These are phyloP conservation scores for Aspergillus awamori DNA, from an alignment of 2,329 filamentous ascomycete genomes.

Conservation along the genomic window DNA sequence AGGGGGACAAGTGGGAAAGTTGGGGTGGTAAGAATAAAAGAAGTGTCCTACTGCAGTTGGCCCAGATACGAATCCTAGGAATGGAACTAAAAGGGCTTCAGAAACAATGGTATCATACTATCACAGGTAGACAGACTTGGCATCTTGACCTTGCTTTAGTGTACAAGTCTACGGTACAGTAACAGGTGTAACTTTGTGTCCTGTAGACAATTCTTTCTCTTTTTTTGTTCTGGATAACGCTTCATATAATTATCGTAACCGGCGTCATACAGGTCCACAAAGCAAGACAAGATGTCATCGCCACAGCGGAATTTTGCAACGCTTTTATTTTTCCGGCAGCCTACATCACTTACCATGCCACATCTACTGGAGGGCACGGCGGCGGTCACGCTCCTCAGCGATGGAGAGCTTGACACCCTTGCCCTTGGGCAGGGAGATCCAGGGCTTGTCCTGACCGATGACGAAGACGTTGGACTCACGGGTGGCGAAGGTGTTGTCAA, in stretches of 20 bases:
- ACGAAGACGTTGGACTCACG: conserved; percentile 99
- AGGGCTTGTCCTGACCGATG: conserved; percentile 98
- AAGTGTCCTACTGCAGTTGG: neutral
- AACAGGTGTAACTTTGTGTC: neutral
- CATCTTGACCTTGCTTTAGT: neutral
- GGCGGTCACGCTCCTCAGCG: conserved; percentile 98
- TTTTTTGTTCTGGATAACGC: conserved; percentile 23
- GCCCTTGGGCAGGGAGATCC: conserved; percentile 99
- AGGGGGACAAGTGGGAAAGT: neutral
- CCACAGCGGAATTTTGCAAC: conserved; percentile 34
- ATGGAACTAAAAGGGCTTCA: neutral
- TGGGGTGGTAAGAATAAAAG: neutral
- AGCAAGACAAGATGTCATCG: conserved; percentile 44
- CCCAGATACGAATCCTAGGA: neutral
- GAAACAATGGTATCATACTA: neutral
- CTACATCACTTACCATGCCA: conserved; percentile 30
- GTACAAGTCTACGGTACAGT: neutral
- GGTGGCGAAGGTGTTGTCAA: conserved; percentile 99
- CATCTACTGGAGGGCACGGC: conserved; percentile 68
- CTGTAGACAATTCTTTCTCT: conserved; percentile 24
- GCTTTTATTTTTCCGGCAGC: conserved; percentile 27
- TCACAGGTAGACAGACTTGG: neutral
- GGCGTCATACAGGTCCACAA: conserved; percentile 40
- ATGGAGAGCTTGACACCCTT: conserved; percentile 99
- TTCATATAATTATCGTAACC: conserved; percentile 29